Conservation (phyloP, 225 moss, liverwort and hornwort species). For the Asterella californica region DNA sequence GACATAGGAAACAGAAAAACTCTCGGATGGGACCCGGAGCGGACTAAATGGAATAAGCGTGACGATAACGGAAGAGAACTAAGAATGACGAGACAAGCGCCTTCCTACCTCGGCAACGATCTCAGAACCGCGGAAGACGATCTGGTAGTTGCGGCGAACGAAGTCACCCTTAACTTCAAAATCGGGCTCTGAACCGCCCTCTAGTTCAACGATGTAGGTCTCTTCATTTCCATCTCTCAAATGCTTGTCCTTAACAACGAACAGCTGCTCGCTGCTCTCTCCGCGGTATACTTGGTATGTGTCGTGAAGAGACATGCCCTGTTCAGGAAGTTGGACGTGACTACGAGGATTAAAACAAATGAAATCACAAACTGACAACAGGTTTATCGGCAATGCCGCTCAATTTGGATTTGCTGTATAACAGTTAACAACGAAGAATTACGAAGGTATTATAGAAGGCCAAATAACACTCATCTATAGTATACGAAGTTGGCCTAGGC, state of each 20-base stretch:
- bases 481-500: no score
- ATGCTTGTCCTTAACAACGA: conserved; percentile 15
- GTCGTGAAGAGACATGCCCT: conserved; percentile 21
- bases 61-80: neutral
- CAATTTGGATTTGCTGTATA: neutral
- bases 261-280: conserved; percentile 9
- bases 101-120: conserved; percentile 34
- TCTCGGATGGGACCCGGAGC: neutral
- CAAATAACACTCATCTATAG: no score
- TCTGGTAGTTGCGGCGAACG: conserved; percentile 27
- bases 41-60: neutral
- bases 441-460: neutral
- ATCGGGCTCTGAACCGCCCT: neutral
- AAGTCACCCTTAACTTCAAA: conserved; percentile 37
- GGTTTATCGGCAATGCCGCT: neutral
- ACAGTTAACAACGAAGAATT: neutral
- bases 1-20: no score
- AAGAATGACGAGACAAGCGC: neutral
- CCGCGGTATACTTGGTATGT: conserved; percentile 14
- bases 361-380: neutral
- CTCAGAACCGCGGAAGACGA: conserved; percentile 15
- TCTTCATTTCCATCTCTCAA: conserved; percentile 10
- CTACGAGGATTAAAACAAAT: neutral
- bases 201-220: conserved; percentile 10
- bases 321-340: neutral